A percentile compares a stretch with the other conserved stretches of the same genome.
Conservation (phyloP, 345 rosid genomes). For the Turritis glabra region DNA sequence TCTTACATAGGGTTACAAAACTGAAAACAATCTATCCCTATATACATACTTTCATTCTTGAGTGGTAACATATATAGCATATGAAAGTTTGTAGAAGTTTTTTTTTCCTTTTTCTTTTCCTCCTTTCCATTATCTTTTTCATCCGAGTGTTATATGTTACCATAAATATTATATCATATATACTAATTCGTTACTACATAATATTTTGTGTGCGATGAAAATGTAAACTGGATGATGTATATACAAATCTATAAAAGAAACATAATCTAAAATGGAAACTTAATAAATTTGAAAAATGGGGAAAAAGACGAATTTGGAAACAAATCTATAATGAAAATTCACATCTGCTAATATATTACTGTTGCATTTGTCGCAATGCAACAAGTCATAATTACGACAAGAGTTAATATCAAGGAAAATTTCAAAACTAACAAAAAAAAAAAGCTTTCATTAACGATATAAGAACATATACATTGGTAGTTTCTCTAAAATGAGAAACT, state of each 20-base stretch:
- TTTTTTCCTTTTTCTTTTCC: not conserved
- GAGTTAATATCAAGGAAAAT: no score
- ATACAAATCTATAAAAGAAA: not conserved
- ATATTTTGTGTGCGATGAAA: not conserved
- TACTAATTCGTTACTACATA: no score
- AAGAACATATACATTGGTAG: no score
- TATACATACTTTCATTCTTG: not conserved
- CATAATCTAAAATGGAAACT: not conserved
- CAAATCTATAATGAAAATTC: no score
- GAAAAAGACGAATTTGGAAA: not conserved
- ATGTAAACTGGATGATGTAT: not conserved
- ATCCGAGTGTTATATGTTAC: not conserved
- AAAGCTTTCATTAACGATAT: no score
- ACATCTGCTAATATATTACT: not conserved
- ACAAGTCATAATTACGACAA: not conserved
- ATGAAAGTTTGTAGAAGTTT: not conserved
- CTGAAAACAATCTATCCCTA: not conserved
- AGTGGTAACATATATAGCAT: not conserved
- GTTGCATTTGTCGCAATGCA: no score
- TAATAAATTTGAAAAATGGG: not conserved
- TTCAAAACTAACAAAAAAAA: no score
- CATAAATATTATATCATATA: not conserved
- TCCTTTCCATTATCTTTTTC: not conserved
- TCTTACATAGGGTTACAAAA: no score
- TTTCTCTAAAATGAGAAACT: no score